Evolutionary conservation across 352 stramenopile genomes (phyloP).

Genomic region (Saprolegnia parasitica): DNA sequence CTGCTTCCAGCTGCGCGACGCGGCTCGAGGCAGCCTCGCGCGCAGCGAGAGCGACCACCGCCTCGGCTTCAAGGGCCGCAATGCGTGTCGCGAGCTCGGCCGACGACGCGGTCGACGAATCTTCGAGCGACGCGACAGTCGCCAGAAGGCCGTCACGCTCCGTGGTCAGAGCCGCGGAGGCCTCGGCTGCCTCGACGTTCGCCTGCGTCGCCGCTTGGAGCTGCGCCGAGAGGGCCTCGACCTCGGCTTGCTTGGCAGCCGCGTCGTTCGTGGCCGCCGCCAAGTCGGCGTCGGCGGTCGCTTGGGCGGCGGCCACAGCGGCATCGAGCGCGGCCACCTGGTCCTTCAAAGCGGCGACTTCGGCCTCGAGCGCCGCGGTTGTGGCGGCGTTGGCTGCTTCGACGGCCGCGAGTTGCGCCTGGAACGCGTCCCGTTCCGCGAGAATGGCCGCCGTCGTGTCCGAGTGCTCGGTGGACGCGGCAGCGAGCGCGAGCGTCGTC

Average conservation of each 20-base stretch:
- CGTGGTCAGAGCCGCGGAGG: not conserved
- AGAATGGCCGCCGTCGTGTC: conserved; percentile 3
- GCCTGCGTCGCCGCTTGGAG: not conserved
- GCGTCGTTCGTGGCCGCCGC: not conserved
- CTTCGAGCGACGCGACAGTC: not conserved
- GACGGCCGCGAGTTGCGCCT: conserved; percentile 14
- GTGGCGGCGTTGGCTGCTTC: conserved; percentile 13
- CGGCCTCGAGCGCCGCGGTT: not conserved
- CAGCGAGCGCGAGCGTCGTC: not conserved
- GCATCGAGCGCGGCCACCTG: conserved; percentile 3
- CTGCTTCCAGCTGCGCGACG: not conserved
- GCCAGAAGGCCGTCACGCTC: conserved; percentile 5
- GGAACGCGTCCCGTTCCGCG: not conserved
- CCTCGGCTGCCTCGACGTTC: not conserved
- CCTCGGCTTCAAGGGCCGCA: not conserved
- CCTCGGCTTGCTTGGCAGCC: conserved; percentile 3
- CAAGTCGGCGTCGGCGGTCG: not conserved
- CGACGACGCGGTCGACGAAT: not conserved
- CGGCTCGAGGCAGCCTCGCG: not conserved
- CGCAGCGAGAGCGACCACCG: not conserved
- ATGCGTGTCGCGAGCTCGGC: not conserved
- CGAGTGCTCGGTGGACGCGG: conserved; percentile 1
- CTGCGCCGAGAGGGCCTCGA: conserved; percentile 4
- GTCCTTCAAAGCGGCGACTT: conserved; percentile 23
- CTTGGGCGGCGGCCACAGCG: conserved; percentile 13